Conservation (phyloP, 257 asterid genomes). For the Pogostemon cablin region DNA sequence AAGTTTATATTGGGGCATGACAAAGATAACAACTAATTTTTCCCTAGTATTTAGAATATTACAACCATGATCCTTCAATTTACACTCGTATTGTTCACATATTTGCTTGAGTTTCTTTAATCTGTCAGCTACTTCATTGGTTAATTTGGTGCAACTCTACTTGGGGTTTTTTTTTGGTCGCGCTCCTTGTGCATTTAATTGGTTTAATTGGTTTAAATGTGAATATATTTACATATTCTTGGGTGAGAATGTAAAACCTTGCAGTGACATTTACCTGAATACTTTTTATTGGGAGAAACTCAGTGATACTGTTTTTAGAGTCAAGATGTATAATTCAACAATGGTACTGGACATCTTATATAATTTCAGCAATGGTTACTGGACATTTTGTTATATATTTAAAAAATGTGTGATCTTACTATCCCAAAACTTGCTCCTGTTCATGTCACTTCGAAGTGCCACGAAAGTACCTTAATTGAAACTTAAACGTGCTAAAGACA, state of each 20-base stretch:
- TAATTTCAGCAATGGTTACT: neutral
- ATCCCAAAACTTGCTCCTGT: neutral
- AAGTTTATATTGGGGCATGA: neutral
- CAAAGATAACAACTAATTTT: neutral
- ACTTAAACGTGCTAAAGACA: neutral
- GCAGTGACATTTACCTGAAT: neutral
- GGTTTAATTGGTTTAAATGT: no score
- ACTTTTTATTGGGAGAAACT: neutral
- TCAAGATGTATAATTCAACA: no score
- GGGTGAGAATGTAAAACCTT: neutral
- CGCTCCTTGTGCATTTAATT: neutral
- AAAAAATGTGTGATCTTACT: neutral
- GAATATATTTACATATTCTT: neutral
- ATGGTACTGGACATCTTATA: no score
- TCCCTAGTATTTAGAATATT: neutral
- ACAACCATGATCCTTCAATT: neutral
- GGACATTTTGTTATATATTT: neutral
- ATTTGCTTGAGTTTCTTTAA: neutral
- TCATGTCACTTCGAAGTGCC: neutral
- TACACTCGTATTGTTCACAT: neutral
- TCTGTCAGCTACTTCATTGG: neutral
- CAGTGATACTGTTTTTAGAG: neutral
- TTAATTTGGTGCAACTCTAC: constrained; percentile 3
- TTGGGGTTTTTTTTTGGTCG: neutral
- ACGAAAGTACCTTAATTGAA: neutral